phyloP scores from a whole-genome alignment of 2,329 filamentous ascomycete species.

The Ceratocystis destructans region DNA sequence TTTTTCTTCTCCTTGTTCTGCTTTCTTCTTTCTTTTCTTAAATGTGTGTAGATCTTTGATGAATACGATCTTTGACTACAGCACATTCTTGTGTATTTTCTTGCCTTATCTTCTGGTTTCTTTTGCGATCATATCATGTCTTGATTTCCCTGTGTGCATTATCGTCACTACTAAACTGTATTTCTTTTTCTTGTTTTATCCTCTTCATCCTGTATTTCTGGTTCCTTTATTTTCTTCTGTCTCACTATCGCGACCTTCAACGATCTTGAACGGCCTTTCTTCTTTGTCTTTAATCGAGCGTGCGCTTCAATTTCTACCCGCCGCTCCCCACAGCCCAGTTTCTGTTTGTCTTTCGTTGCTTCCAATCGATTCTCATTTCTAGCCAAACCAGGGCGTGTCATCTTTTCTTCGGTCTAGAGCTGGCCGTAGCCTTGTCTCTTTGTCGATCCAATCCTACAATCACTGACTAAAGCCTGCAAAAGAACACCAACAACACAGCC shows the following conservation, averaged over 20 bases:
- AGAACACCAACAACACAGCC: not conserved
- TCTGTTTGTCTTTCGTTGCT: not conserved
- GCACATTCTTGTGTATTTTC: not conserved
- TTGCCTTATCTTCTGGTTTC: not conserved
- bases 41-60: not conserved
- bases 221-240: slow-evolving; percentile 4
- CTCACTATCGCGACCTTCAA: not conserved
- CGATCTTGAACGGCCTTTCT: not conserved
- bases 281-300: not conserved
- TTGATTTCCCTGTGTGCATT: slow-evolving; percentile 2
- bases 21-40: not conserved
- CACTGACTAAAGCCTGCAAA: not conserved
- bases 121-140: not conserved
- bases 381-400: not conserved
- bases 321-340: not conserved
- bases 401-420: not conserved
- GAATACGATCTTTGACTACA: not conserved
- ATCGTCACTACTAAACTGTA: not conserved
- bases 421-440: not conserved
- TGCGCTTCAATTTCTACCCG: not conserved
- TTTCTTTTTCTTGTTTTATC: not conserved
- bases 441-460: not conserved
- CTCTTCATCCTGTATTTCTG: slow-evolving; percentile 1
- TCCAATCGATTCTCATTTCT: too few relatives aligned
- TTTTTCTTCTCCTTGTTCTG: not conserved